Evolutionary conservation across 2,329 filamentous ascomycete genomes (phyloP).

Genomic region (Diatrype stigma): DNA sequence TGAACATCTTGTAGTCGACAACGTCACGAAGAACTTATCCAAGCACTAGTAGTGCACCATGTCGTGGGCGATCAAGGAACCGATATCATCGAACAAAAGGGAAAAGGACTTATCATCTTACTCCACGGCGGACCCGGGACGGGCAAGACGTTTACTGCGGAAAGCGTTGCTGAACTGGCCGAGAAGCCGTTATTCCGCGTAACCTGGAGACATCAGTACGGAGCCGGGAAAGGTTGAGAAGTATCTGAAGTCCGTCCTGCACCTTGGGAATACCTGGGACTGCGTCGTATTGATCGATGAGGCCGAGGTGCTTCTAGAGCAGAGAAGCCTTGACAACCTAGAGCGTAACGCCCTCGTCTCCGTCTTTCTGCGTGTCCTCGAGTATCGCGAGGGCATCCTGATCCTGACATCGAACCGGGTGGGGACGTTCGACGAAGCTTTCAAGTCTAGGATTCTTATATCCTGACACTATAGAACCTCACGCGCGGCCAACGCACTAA

Average conservation of each 20-base stretch:
- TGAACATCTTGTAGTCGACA: slow-evolving; percentile 13
- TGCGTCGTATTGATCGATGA: slow-evolving; percentile 20
- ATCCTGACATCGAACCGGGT: neutral
- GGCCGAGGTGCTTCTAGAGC: slow-evolving; percentile 18
- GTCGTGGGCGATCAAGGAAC: slow-evolving; percentile 5
- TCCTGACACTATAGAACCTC: slow-evolving; percentile 16
- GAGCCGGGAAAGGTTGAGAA: slow-evolving; percentile 15
- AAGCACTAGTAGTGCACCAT: slow-evolving; percentile 16
- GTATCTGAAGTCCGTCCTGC: slow-evolving; percentile 15
- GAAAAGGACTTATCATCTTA: slow-evolving; percentile 13
- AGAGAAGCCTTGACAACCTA: slow-evolving; percentile 12
- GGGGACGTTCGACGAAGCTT: neutral
- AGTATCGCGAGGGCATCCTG: neutral
- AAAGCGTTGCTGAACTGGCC: slow-evolving; percentile 16
- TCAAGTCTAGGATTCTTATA: slow-evolving; percentile 10
- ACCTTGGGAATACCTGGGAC: slow-evolving; percentile 18
- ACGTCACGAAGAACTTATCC: slow-evolving; percentile 16
- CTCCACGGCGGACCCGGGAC: slow-evolving; percentile 18
- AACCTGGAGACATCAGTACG: slow-evolving; percentile 20
- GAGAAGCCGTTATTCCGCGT: slow-evolving; percentile 18
- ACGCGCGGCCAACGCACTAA: slow-evolving; percentile 2
- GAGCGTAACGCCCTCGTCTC: slow-evolving; percentile 15
- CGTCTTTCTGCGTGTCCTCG: neutral
- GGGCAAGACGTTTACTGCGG: slow-evolving; percentile 18
- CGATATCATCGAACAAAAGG: slow-evolving; percentile 10